phyloP scores from a whole-genome alignment of 331 rosid genomes.

The Rhamnella rubrinervis region DNA sequence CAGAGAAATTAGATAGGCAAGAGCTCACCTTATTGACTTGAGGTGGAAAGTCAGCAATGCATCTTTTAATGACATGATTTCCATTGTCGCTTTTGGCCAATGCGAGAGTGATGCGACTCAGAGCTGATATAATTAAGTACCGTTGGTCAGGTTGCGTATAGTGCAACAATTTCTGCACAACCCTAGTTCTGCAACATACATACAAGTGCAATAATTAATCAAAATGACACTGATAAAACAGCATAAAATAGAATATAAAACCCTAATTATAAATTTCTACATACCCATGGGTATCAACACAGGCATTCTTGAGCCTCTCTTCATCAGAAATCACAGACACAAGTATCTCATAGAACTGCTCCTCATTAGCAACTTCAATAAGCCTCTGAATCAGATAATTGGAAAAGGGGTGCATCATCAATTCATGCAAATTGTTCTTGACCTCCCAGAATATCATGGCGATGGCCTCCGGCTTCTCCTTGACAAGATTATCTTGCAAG shows the following conservation, averaged over 20 bases:
- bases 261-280: background rate
- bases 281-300: conserved; percentile 45
- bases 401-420: conserved; percentile 27
- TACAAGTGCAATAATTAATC: background rate
- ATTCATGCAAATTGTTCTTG: background rate
- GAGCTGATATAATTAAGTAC: background rate
- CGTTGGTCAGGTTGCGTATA: background rate
- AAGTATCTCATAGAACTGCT: background rate
- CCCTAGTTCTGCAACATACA: conserved; percentile 27
- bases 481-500: conserved; percentile 1
- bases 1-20: no score
- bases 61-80: conserved; percentile 26
- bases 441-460: background rate
- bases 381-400: conserved; percentile 18
- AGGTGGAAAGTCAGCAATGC: conserved; percentile 15
- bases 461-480: background rate
- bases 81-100: conserved; percentile 32
- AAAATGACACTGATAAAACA: background rate
- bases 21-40: conserved; percentile 10
- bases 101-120: conserved; percentile 7
- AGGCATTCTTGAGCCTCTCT: conserved; percentile 9
- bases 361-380: background rate
- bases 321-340: background rate
- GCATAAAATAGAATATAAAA: background rate
- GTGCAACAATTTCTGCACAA: conserved; percentile 29